These are phyloP conservation scores for Ophiorrhiza pumila DNA, from an alignment of 257 asterid species.

Conservation along the genomic window DNA sequence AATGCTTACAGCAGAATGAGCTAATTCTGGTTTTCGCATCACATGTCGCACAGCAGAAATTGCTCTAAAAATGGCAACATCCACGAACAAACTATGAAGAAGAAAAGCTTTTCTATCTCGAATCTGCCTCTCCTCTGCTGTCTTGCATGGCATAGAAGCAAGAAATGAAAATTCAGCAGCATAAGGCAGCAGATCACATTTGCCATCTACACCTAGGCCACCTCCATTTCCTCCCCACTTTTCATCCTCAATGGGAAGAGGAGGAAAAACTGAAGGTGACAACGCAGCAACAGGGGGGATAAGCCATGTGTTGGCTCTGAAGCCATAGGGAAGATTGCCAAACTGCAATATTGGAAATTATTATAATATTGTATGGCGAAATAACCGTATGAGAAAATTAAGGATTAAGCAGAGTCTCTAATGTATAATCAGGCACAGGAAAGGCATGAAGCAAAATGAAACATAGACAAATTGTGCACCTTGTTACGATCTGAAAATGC, in stretches of 20 bases:
- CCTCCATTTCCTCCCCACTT: constrained; percentile 99
- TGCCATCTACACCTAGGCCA: constrained; percentile 89
- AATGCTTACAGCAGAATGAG: constrained; percentile 35
- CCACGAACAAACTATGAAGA: constrained; percentile 89
- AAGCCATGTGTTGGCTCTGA: constrained; percentile 97
- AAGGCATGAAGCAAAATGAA: background rate
- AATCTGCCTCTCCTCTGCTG: constrained; percentile 90
- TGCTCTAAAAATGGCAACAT: constrained; percentile 90
- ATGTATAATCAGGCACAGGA: background rate
- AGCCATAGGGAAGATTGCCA: constrained; percentile 94
- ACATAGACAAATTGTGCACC: constrained; percentile 35
- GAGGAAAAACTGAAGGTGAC: constrained; percentile 70
- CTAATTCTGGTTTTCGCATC: constrained; percentile 49
- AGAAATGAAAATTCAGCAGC: constrained; percentile 70
- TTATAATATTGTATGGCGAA: constrained; percentile 5
- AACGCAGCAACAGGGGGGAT: constrained; percentile 82
- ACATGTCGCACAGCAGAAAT: constrained; percentile 68
- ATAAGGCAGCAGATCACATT: constrained; percentile 74
- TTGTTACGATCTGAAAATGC: constrained; percentile 94
- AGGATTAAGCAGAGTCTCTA: background rate
- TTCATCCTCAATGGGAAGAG: constrained; percentile 84
- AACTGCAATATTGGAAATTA: constrained; percentile 46
- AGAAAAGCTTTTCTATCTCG: constrained; percentile 94
- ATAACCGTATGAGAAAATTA: background rate
- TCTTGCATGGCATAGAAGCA: constrained; percentile 95